These are phyloP conservation scores for Lipomyces spencermartinsiae DNA, from an alignment of 805 yeast species.

Conservation along the genomic window DNA sequence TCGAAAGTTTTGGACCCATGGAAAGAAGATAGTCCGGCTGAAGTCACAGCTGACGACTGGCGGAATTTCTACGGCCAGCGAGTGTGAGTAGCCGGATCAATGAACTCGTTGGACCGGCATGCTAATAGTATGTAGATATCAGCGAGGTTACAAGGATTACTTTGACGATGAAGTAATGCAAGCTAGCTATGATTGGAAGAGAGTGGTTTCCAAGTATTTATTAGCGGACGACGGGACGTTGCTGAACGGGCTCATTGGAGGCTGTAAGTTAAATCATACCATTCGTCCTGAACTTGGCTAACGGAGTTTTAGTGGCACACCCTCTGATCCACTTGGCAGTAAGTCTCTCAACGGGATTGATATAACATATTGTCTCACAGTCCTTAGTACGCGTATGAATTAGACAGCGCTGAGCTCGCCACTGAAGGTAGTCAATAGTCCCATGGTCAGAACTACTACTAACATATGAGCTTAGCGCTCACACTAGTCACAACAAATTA, in stretches of 20 bases:
- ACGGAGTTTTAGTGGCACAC: conserved; percentile 37
- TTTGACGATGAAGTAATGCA: conserved; percentile 49
- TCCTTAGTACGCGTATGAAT: conserved; percentile 45
- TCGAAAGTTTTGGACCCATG: conserved; percentile 42
- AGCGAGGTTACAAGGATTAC: conserved; percentile 48
- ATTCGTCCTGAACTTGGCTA: conserved; percentile 11
- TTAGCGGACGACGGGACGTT: conserved; percentile 33
- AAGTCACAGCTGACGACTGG: conserved; percentile 48
- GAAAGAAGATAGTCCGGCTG: conserved; percentile 51
- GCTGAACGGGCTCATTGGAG: conserved; percentile 35
- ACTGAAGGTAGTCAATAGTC: conserved; percentile 42
- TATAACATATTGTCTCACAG: not conserved
- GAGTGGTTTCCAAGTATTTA: conserved; percentile 41
- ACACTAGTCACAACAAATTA: conserved; percentile 20
- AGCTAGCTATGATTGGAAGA: conserved; percentile 45
- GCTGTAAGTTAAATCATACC: conserved; percentile 20
- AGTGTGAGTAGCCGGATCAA: conserved; percentile 25
- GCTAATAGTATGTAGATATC: conserved; percentile 37
- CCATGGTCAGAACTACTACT: not conserved
- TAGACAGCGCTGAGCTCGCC: conserved; percentile 46
- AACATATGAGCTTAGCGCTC: conserved; percentile 21
- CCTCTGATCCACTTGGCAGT: conserved; percentile 48
- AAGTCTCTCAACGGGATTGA: not conserved
- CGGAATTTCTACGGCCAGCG: conserved; percentile 44
- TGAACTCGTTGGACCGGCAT: conserved; percentile 3